Percentiles rank a stretch among this genome's conserved stretches.
Evolutionary conservation across 257 asterid species (phyloP).

Genomic region (Cinchona pubescens): DNA sequence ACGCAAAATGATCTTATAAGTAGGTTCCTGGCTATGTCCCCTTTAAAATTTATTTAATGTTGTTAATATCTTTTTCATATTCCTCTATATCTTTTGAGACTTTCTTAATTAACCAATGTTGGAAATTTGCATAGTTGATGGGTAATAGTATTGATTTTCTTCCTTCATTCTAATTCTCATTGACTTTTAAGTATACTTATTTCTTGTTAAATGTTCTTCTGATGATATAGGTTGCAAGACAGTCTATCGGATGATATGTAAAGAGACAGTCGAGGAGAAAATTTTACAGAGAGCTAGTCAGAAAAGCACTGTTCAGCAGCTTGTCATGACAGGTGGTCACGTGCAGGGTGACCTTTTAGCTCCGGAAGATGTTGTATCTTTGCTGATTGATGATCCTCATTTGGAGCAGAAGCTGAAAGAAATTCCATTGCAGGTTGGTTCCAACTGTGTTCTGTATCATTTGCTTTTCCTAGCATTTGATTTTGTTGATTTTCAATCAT

Average conservation of each 20-base stretch:
- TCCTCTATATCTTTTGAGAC: not conserved
- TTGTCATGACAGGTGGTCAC: constrained; percentile 98
- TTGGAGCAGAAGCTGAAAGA: constrained; percentile 87
- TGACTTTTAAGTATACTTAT: not conserved
- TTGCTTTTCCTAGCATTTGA: not conserved
- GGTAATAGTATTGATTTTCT: not conserved
- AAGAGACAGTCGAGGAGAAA: constrained; percentile 94
- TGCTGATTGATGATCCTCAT: constrained; percentile 85
- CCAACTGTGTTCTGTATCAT: not conserved
- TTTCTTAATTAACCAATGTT: not conserved
- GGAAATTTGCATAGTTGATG: not conserved
- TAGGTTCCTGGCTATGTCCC: not conserved
- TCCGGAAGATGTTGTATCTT: constrained; percentile 93
- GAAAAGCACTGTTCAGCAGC: constrained; percentile 94
- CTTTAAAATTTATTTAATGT: not conserved
- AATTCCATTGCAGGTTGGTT: constrained; percentile 82
- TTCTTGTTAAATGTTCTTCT: constrained; percentile 8
- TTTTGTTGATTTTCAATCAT: not conserved
- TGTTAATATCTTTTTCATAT: not conserved
- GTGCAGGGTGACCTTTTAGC: constrained; percentile 97
- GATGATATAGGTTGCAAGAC: constrained; percentile 65
- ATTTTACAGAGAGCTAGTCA: constrained; percentile 94
- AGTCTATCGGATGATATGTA: constrained; percentile 87
- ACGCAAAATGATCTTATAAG: not conserved
- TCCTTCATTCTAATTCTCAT: not conserved